These are phyloP conservation scores for Apiospora arundinis DNA, from an alignment of 2,329 filamentous ascomycete species.

Conservation along the genomic window DNA sequence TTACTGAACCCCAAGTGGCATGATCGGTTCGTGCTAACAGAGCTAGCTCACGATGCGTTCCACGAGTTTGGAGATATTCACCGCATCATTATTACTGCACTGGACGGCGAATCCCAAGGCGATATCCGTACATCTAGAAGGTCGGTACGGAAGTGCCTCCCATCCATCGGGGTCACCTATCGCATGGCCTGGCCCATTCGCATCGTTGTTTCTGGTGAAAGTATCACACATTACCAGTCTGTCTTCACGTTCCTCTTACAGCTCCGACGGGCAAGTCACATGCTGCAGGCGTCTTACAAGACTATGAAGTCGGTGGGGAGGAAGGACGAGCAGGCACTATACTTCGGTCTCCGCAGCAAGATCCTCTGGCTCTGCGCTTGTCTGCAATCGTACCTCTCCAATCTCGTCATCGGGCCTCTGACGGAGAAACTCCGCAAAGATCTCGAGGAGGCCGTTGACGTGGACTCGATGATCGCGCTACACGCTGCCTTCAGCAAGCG, in stretches of 20 bases:
- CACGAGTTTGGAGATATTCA: constrained; percentile 62
- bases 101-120: constrained; percentile 45
- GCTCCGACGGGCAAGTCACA: constrained; percentile 71
- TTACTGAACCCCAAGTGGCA: constrained; percentile 68
- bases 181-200: constrained; percentile 69
- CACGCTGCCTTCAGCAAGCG: constrained; percentile 69
- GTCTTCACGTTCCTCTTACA: constrained; percentile 82
- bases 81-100: constrained; percentile 66
- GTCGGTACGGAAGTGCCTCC: constrained; percentile 67
- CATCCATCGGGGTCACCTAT: constrained; percentile 70
- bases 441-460: constrained; percentile 69
- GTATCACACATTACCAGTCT: constrained; percentile 70
- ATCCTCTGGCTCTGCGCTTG: constrained; percentile 80
- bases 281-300: constrained; percentile 64
- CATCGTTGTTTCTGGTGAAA: constrained; percentile 75
- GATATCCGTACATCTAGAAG: constrained; percentile 55
- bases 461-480: constrained; percentile 79
- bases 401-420: constrained; percentile 71
- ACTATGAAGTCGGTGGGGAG: constrained; percentile 52
- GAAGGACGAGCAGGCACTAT: constrained; percentile 50
- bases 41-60: constrained; percentile 77
- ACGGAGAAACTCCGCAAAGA: constrained; percentile 60
- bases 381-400: constrained; percentile 77
- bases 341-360: constrained; percentile 68
- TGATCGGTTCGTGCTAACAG: constrained; percentile 81